Percentiles rank a stretch among this genome's conserved stretches.
Conservation (phyloP, 2,329 filamentous ascomycete genomes). For the Aspergillus sp. region DNA sequence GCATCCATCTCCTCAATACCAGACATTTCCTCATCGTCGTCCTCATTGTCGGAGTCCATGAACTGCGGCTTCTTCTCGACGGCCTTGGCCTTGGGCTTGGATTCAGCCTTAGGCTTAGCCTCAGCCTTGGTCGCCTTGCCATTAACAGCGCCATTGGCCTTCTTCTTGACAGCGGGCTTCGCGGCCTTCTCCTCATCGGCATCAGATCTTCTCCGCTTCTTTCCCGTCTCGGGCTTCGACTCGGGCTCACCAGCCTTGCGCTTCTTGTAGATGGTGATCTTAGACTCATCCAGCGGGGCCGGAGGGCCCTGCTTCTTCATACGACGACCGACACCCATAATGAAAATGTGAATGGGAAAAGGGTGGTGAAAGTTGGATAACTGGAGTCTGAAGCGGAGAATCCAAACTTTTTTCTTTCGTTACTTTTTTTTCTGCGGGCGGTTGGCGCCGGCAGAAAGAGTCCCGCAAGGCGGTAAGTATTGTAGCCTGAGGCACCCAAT, state of each 20-base stretch:
- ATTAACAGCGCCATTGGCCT: conserved; percentile 26
- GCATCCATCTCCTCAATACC: conserved; percentile 36
- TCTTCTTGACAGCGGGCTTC: conserved; percentile 43
- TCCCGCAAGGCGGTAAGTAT: conserved; percentile 19
- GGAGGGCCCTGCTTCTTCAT: conserved; percentile 96
- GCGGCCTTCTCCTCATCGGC: conserved; percentile 47
- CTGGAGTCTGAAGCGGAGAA: conserved; percentile 18
- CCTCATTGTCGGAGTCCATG: conserved; percentile 37
- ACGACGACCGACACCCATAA: conserved; percentile 85
- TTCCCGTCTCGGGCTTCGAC: conserved; percentile 53
- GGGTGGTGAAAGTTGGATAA: conserved; percentile 11
- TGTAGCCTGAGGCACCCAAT: conserved; percentile 14
- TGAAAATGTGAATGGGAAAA: conserved; percentile 34
- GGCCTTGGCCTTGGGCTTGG: conserved; percentile 22
- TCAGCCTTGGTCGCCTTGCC: conserved; percentile 24
- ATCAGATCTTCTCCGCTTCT: conserved; percentile 64
- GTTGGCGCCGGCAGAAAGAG: conserved; percentile 28
- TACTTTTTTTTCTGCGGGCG: conserved; percentile 34
- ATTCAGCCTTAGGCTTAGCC: conserved; percentile 33
- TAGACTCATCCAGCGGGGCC: conserved; percentile 72
- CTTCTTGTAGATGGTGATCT: conserved; percentile 67
- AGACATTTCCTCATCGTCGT: conserved; percentile 43
- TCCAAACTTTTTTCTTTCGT: conserved; percentile 32
- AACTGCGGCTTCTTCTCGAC: conserved; percentile 27
- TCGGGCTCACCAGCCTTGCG: conserved; percentile 76